Base-by-base conservation (phyloP, 2,329 filamentous ascomycete species). In the Apiospora arundinis region DNA sequence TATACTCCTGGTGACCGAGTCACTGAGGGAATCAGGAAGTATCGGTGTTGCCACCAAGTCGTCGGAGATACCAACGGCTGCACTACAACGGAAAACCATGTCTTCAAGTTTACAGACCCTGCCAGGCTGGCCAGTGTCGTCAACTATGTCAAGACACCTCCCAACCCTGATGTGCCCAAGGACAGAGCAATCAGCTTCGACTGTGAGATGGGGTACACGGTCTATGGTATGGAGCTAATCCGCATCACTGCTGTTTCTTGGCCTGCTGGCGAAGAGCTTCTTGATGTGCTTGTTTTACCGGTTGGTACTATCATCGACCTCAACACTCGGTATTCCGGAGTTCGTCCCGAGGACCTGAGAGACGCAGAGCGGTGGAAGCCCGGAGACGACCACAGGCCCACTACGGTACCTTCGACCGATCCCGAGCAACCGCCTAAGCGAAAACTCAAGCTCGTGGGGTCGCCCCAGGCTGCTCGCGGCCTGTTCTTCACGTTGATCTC, bases 151-250 rank as follows among this genome's bases (percentile, higher is more conserved):
- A 82, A 89, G 73, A 98, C 96, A 0, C 95, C 95, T 0, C 82
- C 86, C 16, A 95, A 94, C 74, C 80, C 84, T 1, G 76, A 82
- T 2, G 85, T 84, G 1, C 83, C 85, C 0, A 77, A 81, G 1
- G 83, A 87, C 69, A 88, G 89, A 46, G 93, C 92, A 2, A 90
- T 98, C 14, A 92, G 91, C 74, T 95, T 99, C 77, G 96, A 99
- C 80, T 98, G 96, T 77, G 96, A 99, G 80, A 99, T 99, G 96
- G 94, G 93, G 5, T 98, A 97, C 79, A 99, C 97, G 0, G 93
- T 93, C 0, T 82, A 92, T 68, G 96, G 97, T 0, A 84, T 98
- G 74, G 96, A 99, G 80, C 87, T 99, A 23, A 92, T 98, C 71
- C 93, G 96, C 11, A 82, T 99, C 3, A 98, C 96, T 0, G 95